Evolutionary conservation across 306 rosid genomes (phyloP), one percentile per base, ranked within the genome.

Genomic region (Castanea sativa): DNA sequence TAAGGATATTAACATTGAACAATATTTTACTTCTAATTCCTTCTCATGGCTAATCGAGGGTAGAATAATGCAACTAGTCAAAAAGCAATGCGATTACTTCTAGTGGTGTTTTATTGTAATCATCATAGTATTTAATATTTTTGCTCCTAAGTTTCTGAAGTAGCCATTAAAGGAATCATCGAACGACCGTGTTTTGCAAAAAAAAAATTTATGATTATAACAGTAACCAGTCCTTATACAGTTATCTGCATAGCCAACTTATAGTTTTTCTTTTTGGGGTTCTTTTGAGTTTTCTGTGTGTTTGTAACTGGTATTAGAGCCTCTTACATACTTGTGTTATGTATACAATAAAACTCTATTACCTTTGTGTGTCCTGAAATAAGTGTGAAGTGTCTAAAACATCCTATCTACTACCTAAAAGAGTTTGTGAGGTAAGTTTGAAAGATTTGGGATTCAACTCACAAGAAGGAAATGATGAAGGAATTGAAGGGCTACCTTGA

Each of bases 61-160:
- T 70, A 49, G 33, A 52, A 59, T 14, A 75, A 52, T 76, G 85
- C 82, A 69, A 56, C 43, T 65, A 57, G 79, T 82, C 82, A 55
- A 82, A 49, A 77, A 16, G 38, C 25, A 55, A 23, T 12, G 35
- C 13, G 64, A 82, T 67, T 65, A 41, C 71, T n/a, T 43, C 23
- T 18, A 25, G 45, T 33, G 9, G 15, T 41, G 15, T 25, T 5
- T 5, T 67, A 67, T 14, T 35, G 57, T 41, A 38, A 67, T 71
- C 57, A 45, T 69, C 13, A 25, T 67, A 25, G 59, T 55, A 41
- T 41, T 41, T 41, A 41, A 41, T 8, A 41, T 61, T 25, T 21
- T 20, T 68, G 80, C 72, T 75, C 72, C 29, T 6, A 0, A 43
- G 29, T 43, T 80, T 69, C 43, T 64, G 67, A 73, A 60, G 9